Percentiles rank a stretch among this genome's conserved stretches.
These are phyloP conservation scores for Erodium texanum DNA, from an alignment of 441 rosid genomes.

Conservation along the genomic window DNA sequence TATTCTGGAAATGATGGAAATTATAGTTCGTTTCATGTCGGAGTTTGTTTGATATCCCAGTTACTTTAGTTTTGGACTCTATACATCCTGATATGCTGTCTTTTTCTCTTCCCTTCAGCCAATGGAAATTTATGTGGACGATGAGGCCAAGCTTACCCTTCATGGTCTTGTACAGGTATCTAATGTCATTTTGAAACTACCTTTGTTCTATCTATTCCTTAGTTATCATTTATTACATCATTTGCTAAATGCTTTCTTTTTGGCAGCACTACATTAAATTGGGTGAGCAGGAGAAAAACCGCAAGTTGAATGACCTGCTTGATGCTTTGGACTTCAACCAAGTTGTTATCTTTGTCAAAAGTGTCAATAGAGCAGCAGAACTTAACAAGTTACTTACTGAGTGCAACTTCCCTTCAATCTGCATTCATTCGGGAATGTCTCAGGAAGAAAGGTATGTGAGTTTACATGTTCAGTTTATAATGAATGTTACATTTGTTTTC, in stretches of 20 bases:
- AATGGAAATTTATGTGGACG: conserved; percentile 98
- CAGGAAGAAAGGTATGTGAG: conserved; percentile 79
- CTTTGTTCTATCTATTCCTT: no score
- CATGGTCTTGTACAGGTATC: conserved; percentile 63
- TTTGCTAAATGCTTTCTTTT: background rate
- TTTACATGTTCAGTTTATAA: no score
- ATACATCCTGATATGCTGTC: background rate
- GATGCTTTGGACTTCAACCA: conserved; percentile 97
- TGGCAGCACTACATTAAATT: conserved; percentile 91
- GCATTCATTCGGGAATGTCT: conserved; percentile 97
- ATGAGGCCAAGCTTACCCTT: conserved; percentile 95
- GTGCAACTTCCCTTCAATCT: conserved; percentile 62
- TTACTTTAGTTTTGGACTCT: background rate
- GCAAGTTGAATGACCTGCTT: conserved; percentile 93
- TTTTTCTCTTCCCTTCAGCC: conserved; percentile 83
- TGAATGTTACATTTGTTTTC: no score
- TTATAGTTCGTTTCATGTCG: background rate
- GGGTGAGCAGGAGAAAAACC: conserved; percentile 88
- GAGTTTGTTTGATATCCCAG: background rate
- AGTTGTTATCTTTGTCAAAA: conserved; percentile 91
- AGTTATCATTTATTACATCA: no score
- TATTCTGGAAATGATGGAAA: no score
- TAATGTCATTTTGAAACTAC: conserved; percentile 25
- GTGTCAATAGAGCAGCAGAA: conserved; percentile 49
- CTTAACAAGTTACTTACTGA: background rate